These are phyloP conservation scores for Udeniomyces megalosporus DNA, from an alignment of 768 basidiomycete species.

Conservation along the genomic window DNA sequence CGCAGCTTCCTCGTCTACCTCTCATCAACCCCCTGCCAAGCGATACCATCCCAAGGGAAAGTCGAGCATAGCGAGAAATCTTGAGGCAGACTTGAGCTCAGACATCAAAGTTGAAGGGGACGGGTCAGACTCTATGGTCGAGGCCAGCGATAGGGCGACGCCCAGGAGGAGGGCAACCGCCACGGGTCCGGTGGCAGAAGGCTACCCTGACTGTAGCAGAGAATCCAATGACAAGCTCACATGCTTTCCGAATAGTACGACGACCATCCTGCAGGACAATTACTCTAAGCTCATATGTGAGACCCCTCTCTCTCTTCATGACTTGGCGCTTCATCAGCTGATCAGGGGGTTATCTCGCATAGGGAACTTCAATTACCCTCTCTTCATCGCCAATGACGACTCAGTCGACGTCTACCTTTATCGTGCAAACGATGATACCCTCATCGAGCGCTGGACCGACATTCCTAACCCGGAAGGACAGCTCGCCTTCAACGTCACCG, in stretches of 20 bases:
- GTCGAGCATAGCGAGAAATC: not conserved
- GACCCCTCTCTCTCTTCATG: not conserved
- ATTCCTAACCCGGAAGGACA: slow-evolving; percentile 13
- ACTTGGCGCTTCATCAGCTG: not conserved
- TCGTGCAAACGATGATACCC: not conserved
- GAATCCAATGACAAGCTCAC: slow-evolving; percentile 9
- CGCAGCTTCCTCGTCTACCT: not conserved
- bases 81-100: not conserved
- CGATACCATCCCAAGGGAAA: not conserved
- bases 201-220: slow-evolving; percentile 2
- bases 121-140: not conserved
- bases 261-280: slow-evolving; percentile 7
- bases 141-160: not conserved
- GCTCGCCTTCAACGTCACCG: slow-evolving; percentile 6
- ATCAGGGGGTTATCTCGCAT: not conserved
- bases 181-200: slow-evolving; percentile 6
- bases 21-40: not conserved
- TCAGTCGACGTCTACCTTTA: slow-evolving; percentile 12
- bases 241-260: slow-evolving; percentile 6
- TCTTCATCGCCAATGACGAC: slow-evolving; percentile 9
- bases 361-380: slow-evolving; percentile 16
- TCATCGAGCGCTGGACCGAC: slow-evolving; percentile 2
- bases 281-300: slow-evolving; percentile 10
- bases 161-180: not conserved
- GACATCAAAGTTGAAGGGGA: not conserved